Conservation (phyloP, 805 yeast species). For the Yueomyces sp. region DNA sequence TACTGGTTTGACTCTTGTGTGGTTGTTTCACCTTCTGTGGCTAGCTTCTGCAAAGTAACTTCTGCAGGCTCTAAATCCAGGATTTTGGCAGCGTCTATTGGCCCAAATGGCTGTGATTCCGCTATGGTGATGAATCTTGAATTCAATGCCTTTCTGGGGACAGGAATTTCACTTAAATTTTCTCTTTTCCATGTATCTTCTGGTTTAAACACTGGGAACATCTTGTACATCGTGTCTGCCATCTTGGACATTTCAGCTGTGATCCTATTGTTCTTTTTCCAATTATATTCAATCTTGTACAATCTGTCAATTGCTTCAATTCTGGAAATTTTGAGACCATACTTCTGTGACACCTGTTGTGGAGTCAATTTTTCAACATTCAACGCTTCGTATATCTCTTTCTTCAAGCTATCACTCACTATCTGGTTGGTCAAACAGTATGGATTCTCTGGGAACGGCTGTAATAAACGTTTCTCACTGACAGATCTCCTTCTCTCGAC, state of each 20-base stretch:
- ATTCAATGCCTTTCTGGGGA: conserved; percentile 67
- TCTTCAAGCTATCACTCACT: conserved; percentile 46
- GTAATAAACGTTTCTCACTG: conserved; percentile 24
- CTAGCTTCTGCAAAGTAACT: conserved; percentile 55
- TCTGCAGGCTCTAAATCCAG: conserved; percentile 82
- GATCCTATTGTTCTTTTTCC: conserved; percentile 40
- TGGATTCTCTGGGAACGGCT: conserved; percentile 74
- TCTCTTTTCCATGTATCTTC: conserved; percentile 31
- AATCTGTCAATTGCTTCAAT: conserved; percentile 78
- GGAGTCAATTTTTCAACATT: conserved; percentile 38
- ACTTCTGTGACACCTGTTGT: conserved; percentile 65
- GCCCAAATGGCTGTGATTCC: conserved; percentile 91
- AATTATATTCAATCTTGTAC: conserved; percentile 47
- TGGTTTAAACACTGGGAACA: conserved; percentile 65
- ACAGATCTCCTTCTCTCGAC: conserved; percentile 3
- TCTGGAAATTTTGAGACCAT: conserved; percentile 73
- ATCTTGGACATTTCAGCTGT: conserved; percentile 44
- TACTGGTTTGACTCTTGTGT: conserved; percentile 14
- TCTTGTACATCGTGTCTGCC: conserved; percentile 50
- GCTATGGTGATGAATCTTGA: conserved; percentile 82
- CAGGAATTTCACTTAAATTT: conserved; percentile 87
- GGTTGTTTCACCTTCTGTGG: conserved; percentile 42
- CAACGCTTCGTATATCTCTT: conserved; percentile 44
- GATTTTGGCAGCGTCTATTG: conserved; percentile 82
- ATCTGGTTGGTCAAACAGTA: conserved; percentile 54